These are phyloP conservation scores for Boletellus deceptivus DNA, from an alignment of 1,284 basidiomycete species.

Conservation along the genomic window DNA sequence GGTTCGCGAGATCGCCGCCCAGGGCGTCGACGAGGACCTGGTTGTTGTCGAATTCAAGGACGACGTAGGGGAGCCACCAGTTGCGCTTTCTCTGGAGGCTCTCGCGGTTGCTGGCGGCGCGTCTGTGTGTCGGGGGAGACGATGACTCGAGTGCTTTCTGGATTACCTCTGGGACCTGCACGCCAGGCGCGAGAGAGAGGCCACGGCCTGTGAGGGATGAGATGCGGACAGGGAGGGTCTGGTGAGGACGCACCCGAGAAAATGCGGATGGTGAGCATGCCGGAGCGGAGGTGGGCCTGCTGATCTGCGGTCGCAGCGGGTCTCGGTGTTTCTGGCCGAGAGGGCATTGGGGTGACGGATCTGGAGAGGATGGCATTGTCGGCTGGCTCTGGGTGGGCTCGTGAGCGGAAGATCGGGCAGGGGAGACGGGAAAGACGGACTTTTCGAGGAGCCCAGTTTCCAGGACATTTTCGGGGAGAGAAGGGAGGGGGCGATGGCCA, in stretches of 20 bases:
- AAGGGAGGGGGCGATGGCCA: no score
- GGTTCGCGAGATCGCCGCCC: slow-evolving; percentile 81
- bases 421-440: slow-evolving; percentile 22
- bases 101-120: slow-evolving; percentile 71
- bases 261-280: slow-evolving; percentile 84
- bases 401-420: slow-evolving; percentile 4
- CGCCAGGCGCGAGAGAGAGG: slow-evolving; percentile 70
- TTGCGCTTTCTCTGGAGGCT: slow-evolving; percentile 86
- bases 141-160: slow-evolving; percentile 69
- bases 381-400: slow-evolving; percentile 51
- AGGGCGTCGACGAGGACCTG: slow-evolving; percentile 96
- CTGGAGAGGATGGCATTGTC: slow-evolving; percentile 66
- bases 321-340: slow-evolving; percentile 68
- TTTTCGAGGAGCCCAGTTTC: slow-evolving; percentile 47
- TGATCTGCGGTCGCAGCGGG: slow-evolving; percentile 49
- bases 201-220: slow-evolving; percentile 54
- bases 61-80: slow-evolving; percentile 98
- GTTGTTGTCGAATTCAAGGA: slow-evolving; percentile 99
- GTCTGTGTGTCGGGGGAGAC: slow-evolving; percentile 48
- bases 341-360: slow-evolving; percentile 73
- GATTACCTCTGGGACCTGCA: slow-evolving; percentile 82
- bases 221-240: rapidly evolving
- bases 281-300: slow-evolving; percentile 67
- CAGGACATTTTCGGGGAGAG: slow-evolving; percentile 34
- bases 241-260: slow-evolving; percentile 64